A percentile compares a stretch with the other conserved stretches of the same genome.
These are phyloP conservation scores for Sphaerulina populicola DNA, from an alignment of 2,329 filamentous ascomycete species.

Conservation along the genomic window DNA sequence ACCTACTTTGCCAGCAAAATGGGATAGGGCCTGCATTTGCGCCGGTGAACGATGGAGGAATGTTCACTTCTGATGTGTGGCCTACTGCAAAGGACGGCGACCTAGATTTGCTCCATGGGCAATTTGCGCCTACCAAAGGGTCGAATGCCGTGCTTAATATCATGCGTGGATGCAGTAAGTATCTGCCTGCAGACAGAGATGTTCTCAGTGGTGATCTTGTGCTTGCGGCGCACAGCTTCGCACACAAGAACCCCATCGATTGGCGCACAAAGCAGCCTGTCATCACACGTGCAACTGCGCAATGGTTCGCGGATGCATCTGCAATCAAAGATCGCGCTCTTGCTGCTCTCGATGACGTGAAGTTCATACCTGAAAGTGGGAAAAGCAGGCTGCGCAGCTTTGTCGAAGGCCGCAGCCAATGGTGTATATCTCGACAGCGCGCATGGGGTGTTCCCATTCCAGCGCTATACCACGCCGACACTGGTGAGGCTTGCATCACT, in stretches of 20 bases:
- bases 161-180: constrained; percentile 41
- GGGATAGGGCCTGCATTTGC: constrained; percentile 64
- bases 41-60: constrained; percentile 72
- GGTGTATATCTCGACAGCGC: constrained; percentile 94
- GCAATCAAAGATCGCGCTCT: constrained; percentile 70
- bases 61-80: constrained; percentile 71
- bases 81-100: constrained; percentile 47
- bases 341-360: constrained; percentile 59
- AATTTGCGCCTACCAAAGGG: constrained; percentile 63
- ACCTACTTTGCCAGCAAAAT: constrained; percentile 64
- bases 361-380: constrained; percentile 69
- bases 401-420: constrained; percentile 78
- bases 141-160: constrained; percentile 61
- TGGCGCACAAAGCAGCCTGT: constrained; percentile 93
- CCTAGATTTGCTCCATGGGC: constrained; percentile 51
- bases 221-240: constrained; percentile 60
- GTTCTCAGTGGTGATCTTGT: constrained; percentile 40
- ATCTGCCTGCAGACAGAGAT: constrained; percentile 8
- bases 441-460: constrained; percentile 97
- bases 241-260: constrained; percentile 95
- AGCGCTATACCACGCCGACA: constrained; percentile 64
- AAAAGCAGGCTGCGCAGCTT: constrained; percentile 73
- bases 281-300: constrained; percentile 82
- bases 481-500: constrained; percentile 61
- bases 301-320: constrained; percentile 94